phyloP scores from a whole-genome alignment of 768 basidiomycete species.

The Boletellus ananas region DNA sequence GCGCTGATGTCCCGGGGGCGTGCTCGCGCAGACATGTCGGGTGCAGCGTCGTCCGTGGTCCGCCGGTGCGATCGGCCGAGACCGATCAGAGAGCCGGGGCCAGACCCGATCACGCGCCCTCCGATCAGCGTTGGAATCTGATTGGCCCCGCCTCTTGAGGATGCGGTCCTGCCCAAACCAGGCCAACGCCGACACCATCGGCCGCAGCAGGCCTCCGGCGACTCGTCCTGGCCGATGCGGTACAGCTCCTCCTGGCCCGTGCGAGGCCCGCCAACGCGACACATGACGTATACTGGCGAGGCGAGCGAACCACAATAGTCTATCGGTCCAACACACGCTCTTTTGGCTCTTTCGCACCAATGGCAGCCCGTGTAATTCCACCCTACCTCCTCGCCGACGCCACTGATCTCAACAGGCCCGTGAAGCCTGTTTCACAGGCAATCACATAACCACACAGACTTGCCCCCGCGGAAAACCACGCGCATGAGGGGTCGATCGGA shows the following conservation, averaged over 20 bases:
- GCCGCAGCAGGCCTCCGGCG: constrained; percentile 8
- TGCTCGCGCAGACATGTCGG: constrained; percentile 13
- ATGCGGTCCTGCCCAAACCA: constrained; percentile 7
- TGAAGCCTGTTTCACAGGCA: too few species aligned
- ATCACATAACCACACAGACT: constrained; percentile 10
- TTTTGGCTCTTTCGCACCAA: neutral
- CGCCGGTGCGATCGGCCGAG: too few species aligned
- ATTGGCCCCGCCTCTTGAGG: too few species aligned
- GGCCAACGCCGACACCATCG: constrained; percentile 15
- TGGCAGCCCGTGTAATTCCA: neutral
- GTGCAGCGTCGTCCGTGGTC: too few species aligned
- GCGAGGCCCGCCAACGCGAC: too few species aligned
- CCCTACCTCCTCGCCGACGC: constrained; percentile 8
- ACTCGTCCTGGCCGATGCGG: constrained; percentile 1
- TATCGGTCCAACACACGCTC: constrained; percentile 1
- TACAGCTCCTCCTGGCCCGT: too few species aligned
- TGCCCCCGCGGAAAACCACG: too few species aligned
- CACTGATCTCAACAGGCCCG: constrained; percentile 7
- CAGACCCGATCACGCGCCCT: too few species aligned
- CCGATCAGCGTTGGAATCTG: too few species aligned
- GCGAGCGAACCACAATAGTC: neutral
- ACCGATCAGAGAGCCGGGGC: too few species aligned
- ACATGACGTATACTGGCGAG: constrained; percentile 7
- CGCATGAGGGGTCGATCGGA: too few species aligned
- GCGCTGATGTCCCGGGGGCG: constrained; percentile 22